Percentiles rank a stretch among this genome's conserved stretches.
Conservation (phyloP, 352 stramenopile genomes). For the Globisporangium emineosum region DNA sequence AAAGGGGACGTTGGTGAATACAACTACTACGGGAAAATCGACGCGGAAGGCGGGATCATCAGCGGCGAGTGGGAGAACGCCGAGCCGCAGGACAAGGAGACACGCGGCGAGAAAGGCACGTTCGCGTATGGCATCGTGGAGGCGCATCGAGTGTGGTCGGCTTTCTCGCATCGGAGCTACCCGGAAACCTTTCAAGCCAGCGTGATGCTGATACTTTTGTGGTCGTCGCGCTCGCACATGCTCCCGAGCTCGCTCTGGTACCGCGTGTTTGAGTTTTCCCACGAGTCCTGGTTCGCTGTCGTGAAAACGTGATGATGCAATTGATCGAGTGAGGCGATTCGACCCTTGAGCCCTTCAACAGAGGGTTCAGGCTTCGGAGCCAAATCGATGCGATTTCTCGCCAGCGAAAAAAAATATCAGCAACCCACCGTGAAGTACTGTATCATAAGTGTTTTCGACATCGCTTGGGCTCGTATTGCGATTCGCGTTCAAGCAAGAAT, state of each 20-base stretch:
- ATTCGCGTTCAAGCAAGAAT: too few relatives aligned
- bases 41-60: conserved; percentile 38
- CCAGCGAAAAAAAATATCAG: too few relatives aligned
- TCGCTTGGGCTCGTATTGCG: too few relatives aligned
- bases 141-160: conserved; percentile 40
- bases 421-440: too few relatives aligned
- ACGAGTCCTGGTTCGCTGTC: conserved; percentile 48
- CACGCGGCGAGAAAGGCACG: conserved; percentile 46
- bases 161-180: conserved; percentile 41
- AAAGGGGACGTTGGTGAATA: conserved; percentile 56
- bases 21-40: conserved; percentile 38
- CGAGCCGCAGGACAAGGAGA: conserved; percentile 25
- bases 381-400: neutral
- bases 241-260: conserved; percentile 50
- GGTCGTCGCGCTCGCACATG: conserved; percentile 34
- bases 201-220: conserved; percentile 41
- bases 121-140: conserved; percentile 54
- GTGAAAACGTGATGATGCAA: neutral
- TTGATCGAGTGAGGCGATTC: neutral
- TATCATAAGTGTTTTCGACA: too few relatives aligned
- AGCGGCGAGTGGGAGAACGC: conserved; percentile 48
- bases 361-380: neutral
- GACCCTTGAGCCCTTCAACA: neutral
- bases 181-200: conserved; percentile 34
- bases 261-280: conserved; percentile 54